A percentile compares a stretch with the other conserved stretches of the same genome.
Evolutionary conservation across 202 grass and related monocot genomes (phyloP).

Genomic region (Saccharum hybrid): DNA sequence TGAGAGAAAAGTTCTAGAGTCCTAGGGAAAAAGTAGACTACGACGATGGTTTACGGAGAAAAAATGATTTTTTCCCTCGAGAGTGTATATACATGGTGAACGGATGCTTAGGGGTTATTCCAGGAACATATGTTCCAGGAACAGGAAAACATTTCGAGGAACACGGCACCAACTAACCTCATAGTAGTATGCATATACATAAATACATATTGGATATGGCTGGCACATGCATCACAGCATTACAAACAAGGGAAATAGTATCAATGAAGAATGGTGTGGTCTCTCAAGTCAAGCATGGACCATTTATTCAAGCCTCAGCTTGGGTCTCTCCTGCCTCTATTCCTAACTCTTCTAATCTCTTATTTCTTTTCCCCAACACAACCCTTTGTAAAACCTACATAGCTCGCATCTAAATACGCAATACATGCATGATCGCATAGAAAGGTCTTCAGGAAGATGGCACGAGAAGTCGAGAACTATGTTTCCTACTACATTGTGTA

Average conservation of each 20-base stretch:
- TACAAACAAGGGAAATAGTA: background rate
- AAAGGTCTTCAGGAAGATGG: slow-evolving; percentile 24
- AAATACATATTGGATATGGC: background rate
- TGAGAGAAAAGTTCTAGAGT: too few relatives aligned
- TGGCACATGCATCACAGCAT: background rate
- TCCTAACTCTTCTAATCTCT: slow-evolving; percentile 37
- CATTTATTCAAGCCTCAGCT: slow-evolving; percentile 36
- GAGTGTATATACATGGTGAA: too few relatives aligned
- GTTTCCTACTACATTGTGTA: slow-evolving; percentile 42
- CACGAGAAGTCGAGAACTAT: background rate
- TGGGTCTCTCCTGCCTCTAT: slow-evolving; percentile 19
- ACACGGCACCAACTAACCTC: too few relatives aligned
- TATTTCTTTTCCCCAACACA: slow-evolving; percentile 24
- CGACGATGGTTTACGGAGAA: too few relatives aligned
- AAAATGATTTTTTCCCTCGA: too few relatives aligned
- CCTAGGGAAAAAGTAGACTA: too few relatives aligned
- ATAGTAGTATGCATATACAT: background rate
- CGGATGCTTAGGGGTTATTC: too few relatives aligned
- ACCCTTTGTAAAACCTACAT: slow-evolving; percentile 25
- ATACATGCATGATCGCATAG: slow-evolving; percentile 24
- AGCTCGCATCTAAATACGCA: background rate
- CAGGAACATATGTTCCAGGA: too few relatives aligned
- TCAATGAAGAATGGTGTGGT: slow-evolving; percentile 25
- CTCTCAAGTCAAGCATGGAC: slow-evolving; percentile 4
- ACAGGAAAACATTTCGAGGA: too few relatives aligned